Evolutionary conservation across 2,329 filamentous ascomycete species (phyloP).

Genomic region (Colletotrichum lini): DNA sequence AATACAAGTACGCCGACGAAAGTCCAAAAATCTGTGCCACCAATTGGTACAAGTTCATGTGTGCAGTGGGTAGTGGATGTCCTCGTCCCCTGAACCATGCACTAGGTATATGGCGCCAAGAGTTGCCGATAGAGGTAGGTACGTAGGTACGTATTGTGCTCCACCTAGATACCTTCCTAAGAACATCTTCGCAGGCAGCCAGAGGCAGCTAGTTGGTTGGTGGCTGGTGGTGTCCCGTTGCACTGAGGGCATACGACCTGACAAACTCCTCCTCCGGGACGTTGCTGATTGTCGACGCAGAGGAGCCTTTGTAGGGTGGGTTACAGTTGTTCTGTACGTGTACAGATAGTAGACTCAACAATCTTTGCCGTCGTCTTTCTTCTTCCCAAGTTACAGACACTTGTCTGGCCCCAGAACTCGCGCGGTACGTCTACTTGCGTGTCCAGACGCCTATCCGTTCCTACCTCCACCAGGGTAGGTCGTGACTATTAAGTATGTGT

Average conservation of each 20-base stretch:
- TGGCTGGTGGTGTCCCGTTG: slow-evolving; percentile 28
- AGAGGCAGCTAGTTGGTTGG: background rate
- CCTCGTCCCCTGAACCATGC: slow-evolving; percentile 12
- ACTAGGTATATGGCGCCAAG: no score
- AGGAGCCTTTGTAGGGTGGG: no score
- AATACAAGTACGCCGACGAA: slow-evolving; percentile 18
- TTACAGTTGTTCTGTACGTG: no score
- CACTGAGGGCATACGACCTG: slow-evolving; percentile 12
- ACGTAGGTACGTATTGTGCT: no score
- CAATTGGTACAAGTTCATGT: slow-evolving; percentile 12
- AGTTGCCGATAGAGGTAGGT: no score
- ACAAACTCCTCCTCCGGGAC: slow-evolving; percentile 21
- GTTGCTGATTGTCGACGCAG: background rate
- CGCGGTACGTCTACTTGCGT: background rate
- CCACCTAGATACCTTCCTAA: no score
- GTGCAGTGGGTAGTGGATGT: slow-evolving; percentile 10
- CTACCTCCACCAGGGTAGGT: no score
- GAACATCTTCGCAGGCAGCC: no score
- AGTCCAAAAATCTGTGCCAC: slow-evolving; percentile 20
- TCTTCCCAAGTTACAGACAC: background rate
- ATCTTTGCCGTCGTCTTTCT: background rate
- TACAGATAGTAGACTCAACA: background rate
- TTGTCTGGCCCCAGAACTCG: background rate
- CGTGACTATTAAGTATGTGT: no score
- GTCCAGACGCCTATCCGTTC: no score